Evolutionary conservation across 345 rosid species (phyloP), one percentile per base, ranked within the genome.

Genomic region (Lagerstroemia speciosa): DNA sequence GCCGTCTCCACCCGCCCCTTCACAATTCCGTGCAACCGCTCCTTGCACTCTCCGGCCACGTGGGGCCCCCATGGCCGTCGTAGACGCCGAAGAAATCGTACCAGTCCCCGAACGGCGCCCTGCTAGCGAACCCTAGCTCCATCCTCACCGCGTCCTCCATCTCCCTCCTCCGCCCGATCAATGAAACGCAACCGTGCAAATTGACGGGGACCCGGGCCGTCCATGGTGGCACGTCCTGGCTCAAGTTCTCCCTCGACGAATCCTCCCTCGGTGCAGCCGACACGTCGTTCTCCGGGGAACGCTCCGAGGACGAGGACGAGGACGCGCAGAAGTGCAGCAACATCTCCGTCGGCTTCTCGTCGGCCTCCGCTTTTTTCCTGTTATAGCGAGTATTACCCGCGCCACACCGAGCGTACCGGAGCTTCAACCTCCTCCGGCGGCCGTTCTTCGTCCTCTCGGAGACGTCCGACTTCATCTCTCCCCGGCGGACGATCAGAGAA

Each of bases 1-100:
- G 50, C 79, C 69, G 29, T 46, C 50, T 36, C 73, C 57, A 81
- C 75, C 70, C 72, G 76, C 74, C 82, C 85, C 66, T 33, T 78
- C 50, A 85, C 43, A 62, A 85, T 68, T 50, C 64, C 40, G 48
- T 88, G 93, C 68, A 88, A n/a, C 74, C 87, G 66, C 78, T 85
- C 86, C 58, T 67, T 72, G 9, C 93, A 88, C 19, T 77, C 90
- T 71, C 80, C 85, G 65, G 90, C 89, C 77, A 88, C 93, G 36
- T 71, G 69, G 6, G 85, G 43, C 14, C 93, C 93, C 93, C 93
- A 76, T 88, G 89, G 17, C 93, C 93, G 66, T 88, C 93, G 22
- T 80, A 87, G 14, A 87, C 90, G 36, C 86, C 90, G 27, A 75
- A 87, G 69, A 82, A 87, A 50, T 85, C 88, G 31, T 73, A 87